These are phyloP conservation scores for Ambrosia artemisiifolia DNA, from an alignment of 129 eudicot species.

Conservation along the genomic window DNA sequence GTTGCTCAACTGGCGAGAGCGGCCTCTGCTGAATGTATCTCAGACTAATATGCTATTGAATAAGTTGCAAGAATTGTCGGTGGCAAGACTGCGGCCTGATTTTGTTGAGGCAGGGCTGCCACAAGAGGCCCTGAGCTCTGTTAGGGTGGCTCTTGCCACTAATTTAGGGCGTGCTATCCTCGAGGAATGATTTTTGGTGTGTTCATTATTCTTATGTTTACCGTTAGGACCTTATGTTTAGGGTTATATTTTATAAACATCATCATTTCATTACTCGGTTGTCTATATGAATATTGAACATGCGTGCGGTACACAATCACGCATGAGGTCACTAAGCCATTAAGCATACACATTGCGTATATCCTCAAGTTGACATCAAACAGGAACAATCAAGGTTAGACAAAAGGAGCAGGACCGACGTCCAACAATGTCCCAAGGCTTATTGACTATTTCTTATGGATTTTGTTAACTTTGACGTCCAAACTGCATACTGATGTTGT, in stretches of 20 bases:
- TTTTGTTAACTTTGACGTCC: background rate
- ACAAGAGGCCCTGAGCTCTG: constrained; percentile 67
- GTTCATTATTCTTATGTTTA: background rate
- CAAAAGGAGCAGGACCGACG: background rate
- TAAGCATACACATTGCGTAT: background rate
- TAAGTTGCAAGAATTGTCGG: constrained; percentile 79
- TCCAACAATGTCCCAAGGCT: background rate
- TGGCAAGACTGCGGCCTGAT: constrained; percentile 77
- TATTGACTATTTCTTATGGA: background rate
- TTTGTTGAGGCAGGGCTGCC: constrained; percentile 71
- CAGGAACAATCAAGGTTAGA: background rate
- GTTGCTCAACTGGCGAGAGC: constrained; percentile 54
- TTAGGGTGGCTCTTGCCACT: constrained; percentile 85
- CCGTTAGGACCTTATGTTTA: background rate
- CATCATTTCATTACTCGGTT: background rate
- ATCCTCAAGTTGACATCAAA: background rate
- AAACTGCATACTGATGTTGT: background rate
- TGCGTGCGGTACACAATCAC: too few species aligned
- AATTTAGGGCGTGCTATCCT: constrained; percentile 87
- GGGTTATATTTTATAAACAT: background rate
- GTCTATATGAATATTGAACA: background rate
- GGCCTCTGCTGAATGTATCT: constrained; percentile 64
- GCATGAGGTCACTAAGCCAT: too few species aligned
- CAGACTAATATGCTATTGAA: constrained; percentile 73
- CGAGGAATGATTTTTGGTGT: constrained; percentile 44